Evolutionary conservation across 1,139 yeast genomes (phyloP).

Genomic region (Ogataea hybrid): DNA sequence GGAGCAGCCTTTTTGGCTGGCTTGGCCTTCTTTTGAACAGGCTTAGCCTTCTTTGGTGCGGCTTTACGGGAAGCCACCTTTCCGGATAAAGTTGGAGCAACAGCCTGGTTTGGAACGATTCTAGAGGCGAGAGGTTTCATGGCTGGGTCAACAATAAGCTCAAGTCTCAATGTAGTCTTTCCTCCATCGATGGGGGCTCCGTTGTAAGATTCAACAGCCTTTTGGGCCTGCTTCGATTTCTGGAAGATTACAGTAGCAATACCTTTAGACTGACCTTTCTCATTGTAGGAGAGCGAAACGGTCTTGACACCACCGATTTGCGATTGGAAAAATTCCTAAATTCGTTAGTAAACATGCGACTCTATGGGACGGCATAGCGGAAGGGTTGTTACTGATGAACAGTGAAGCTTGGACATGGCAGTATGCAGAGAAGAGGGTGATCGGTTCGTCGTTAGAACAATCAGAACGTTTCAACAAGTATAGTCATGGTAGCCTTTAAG

Average conservation of each 20-base stretch:
- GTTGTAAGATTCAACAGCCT: constrained; percentile 81
- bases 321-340: constrained; percentile 82
- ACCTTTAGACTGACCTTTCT: constrained; percentile 89
- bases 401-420: constrained; percentile 6
- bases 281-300: constrained; percentile 76
- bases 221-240: constrained; percentile 62
- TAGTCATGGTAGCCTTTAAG: background rate
- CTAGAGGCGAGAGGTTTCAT: constrained; percentile 74
- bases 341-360: constrained; percentile 6
- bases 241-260: constrained; percentile 83
- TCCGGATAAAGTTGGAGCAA: constrained; percentile 29
- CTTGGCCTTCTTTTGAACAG: constrained; percentile 31
- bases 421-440: constrained; percentile 2
- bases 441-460: constrained; percentile 13
- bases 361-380: constrained; percentile 15
- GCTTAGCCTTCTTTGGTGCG: constrained; percentile 30
- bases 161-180: constrained; percentile 72
- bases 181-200: constrained; percentile 95
- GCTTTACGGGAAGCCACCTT: constrained; percentile 21
- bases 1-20: constrained; percentile 21
- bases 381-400: constrained; percentile 4
- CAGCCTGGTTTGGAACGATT: constrained; percentile 48
- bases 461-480: constrained; percentile 1
- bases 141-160: constrained; percentile 82
- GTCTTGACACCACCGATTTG: constrained; percentile 83